These are phyloP conservation scores for Plenodomus tracheiphilus DNA, from an alignment of 2,329 filamentous ascomycete genomes.

Conservation along the genomic window DNA sequence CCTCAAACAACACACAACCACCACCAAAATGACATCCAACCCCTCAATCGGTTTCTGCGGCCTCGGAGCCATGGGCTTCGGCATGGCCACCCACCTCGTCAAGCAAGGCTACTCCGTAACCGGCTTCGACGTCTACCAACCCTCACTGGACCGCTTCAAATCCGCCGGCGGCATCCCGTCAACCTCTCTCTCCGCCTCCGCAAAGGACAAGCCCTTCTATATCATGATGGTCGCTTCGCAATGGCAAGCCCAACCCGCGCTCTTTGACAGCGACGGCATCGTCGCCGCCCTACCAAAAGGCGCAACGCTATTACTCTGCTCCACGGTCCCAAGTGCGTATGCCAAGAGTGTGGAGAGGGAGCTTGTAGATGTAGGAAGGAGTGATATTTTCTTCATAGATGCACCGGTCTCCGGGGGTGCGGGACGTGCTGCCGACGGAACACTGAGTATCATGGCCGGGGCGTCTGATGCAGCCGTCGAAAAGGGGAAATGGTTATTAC, in stretches of 20 bases:
- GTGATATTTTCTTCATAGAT: slow-evolving; percentile 70
- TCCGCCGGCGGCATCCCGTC: slow-evolving; percentile 64
- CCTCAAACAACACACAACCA: background rate
- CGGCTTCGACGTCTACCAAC: slow-evolving; percentile 71
- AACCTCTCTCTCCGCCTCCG: slow-evolving; percentile 64
- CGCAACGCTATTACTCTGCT: slow-evolving; percentile 67
- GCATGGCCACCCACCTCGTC: slow-evolving; percentile 76
- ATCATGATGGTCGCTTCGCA: slow-evolving; percentile 78
- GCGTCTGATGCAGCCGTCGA: slow-evolving; percentile 61
- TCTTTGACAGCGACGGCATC: slow-evolving; percentile 63
- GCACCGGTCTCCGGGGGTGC: slow-evolving; percentile 74
- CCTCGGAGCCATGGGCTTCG: slow-evolving; percentile 80
- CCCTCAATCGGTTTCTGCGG: slow-evolving; percentile 68
- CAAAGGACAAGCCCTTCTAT: slow-evolving; percentile 62
- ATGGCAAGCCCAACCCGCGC: slow-evolving; percentile 66
- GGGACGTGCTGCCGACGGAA: slow-evolving; percentile 69
- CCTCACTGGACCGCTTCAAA: slow-evolving; percentile 67
- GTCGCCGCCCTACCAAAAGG: slow-evolving; percentile 57
- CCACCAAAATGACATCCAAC: slow-evolving; percentile 41
- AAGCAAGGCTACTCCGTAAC: slow-evolving; percentile 68
- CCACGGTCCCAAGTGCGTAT: slow-evolving; percentile 70
- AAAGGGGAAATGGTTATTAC: slow-evolving; percentile 61
- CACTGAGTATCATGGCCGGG: slow-evolving; percentile 75
- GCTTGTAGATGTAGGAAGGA: slow-evolving; percentile 58
- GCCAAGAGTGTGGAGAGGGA: slow-evolving; percentile 63